Base-by-base conservation (phyloP, 2,329 filamentous ascomycete genomes). In the Fusarium paranaense region DNA sequence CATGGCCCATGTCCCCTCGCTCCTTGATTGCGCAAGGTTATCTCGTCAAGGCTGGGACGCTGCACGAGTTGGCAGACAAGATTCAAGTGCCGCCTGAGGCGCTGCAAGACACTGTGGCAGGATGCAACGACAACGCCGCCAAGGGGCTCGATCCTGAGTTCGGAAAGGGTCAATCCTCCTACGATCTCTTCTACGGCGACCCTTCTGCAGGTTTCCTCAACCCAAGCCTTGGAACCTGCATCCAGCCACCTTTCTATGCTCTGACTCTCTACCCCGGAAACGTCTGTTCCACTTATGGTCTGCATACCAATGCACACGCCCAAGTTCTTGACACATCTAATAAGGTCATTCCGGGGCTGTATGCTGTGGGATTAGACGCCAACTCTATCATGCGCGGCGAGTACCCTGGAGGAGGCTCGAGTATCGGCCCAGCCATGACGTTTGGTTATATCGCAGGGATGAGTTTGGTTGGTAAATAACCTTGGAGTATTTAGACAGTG, bases 121-220 rank as follows among this genome's bases (percentile, higher is more conserved):
- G 6, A 4, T 42, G n/a, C 4, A 42, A 42, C 10, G n/a, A 20
- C 0, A 42, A 42, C 5, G 38, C 38, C 0, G 2, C 4, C 4
- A n/a, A 38, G 37, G 37, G 37, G 0, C 7, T 38, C 1, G 37
- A 38, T 4, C 37, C 8, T 0, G 7, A 38, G 37, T n/a, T 38
- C 4, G 37, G 38, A 20, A 42, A 10, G 38, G 38, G 38, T 4
- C 38, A 42, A 5, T 42, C n/a, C n/a, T 42, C 38, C n/a, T 20
- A 42, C n/a, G 38, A 20, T 7, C 38, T 42, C 38, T 42, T 42
- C n/a, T 42, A 20, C n/a, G n/a, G 38, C 11, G 38, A 42, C 38
- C 10, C n/a, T 1, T 42, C 38, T 42, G 10, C 38, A 42, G n/a
- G n/a, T 5, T 42, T 42, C n/a, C 38, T 10, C 11, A 42, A 20